Evolutionary conservation across 352 stramenopile genomes (phyloP).

Genomic region (Globisporangium paroecandrum): DNA sequence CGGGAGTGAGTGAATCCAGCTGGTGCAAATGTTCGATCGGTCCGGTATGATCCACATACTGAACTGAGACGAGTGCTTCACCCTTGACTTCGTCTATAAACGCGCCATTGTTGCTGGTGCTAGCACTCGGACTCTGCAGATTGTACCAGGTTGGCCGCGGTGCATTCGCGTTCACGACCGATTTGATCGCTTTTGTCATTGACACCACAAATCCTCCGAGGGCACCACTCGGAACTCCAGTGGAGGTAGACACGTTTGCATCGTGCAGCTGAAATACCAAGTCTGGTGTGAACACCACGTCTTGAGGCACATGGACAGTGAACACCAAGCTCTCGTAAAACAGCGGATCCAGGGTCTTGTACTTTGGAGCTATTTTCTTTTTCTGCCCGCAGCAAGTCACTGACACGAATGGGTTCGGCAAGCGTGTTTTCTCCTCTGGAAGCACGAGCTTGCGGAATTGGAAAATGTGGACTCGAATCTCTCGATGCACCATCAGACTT

Average conservation of each 20-base stretch:
- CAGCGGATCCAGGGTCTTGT: constrained; percentile 66
- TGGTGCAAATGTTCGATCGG: constrained; percentile 25
- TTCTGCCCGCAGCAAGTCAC: constrained; percentile 66
- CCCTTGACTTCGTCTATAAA: constrained; percentile 38
- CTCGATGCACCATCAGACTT: constrained; percentile 43
- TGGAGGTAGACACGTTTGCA: constrained; percentile 30
- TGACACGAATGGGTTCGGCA: constrained; percentile 75
- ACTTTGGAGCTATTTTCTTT: constrained; percentile 40
- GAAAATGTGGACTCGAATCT: constrained; percentile 83
- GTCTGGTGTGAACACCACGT: constrained; percentile 59
- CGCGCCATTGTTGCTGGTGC: constrained; percentile 15
- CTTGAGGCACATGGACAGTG: constrained; percentile 38
- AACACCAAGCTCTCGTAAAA: constrained; percentile 85
- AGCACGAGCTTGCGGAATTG: constrained; percentile 65
- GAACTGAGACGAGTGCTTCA: constrained; percentile 56
- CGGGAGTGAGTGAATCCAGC: constrained; percentile 36
- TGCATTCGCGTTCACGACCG: constrained; percentile 36
- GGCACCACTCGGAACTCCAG: constrained; percentile 12
- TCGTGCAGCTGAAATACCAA: constrained; percentile 75
- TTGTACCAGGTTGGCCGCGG: constrained; percentile 53
- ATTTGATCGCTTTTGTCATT: constrained; percentile 40
- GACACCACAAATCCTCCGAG: constrained; percentile 51
- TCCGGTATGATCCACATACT: constrained; percentile 53
- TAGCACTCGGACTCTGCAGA: constrained; percentile 22
- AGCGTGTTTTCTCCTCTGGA: constrained; percentile 35